A percentile compares a stretch with the other conserved stretches of the same genome.
Evolutionary conservation across 2,329 filamentous ascomycete species (phyloP).

Genomic region (Coniella vitis): DNA sequence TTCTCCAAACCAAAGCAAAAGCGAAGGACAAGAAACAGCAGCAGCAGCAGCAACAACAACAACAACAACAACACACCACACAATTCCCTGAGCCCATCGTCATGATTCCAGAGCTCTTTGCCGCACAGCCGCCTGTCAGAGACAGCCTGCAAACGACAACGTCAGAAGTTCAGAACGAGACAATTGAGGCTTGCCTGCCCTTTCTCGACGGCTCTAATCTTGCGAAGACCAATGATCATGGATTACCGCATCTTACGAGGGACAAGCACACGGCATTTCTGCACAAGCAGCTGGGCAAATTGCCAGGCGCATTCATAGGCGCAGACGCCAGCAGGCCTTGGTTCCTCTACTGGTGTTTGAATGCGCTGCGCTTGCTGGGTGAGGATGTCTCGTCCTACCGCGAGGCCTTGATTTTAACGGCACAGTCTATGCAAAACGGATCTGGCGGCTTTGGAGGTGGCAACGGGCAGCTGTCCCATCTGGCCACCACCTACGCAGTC

Average conservation of each 20-base stretch:
- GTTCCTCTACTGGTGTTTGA: constrained; percentile 89
- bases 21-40: not conserved
- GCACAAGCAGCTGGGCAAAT: constrained; percentile 46
- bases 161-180: constrained; percentile 61
- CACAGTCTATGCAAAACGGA: constrained; percentile 73
- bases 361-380: constrained; percentile 67
- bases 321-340: constrained; percentile 87
- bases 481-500: constrained; percentile 82
- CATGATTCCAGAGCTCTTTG: constrained; percentile 52
- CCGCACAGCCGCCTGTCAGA: constrained; percentile 50
- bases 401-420: constrained; percentile 64
- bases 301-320: constrained; percentile 64
- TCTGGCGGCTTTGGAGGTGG: constrained; percentile 87
- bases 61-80: not conserved
- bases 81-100: not conserved
- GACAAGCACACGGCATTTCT: constrained; percentile 56
- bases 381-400: constrained; percentile 65
- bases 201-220: constrained; percentile 53
- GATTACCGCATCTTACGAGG: constrained; percentile 68
- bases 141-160: constrained; percentile 63
- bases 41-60: constrained; percentile 1
- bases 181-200: constrained; percentile 61
- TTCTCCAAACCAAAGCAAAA: constrained; percentile 10
- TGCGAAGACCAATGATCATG: constrained; percentile 57
- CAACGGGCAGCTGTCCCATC: constrained; percentile 82